phyloP scores from a whole-genome alignment of 371 early-diverging fungal species.

The Rhizopus delemar region DNA sequence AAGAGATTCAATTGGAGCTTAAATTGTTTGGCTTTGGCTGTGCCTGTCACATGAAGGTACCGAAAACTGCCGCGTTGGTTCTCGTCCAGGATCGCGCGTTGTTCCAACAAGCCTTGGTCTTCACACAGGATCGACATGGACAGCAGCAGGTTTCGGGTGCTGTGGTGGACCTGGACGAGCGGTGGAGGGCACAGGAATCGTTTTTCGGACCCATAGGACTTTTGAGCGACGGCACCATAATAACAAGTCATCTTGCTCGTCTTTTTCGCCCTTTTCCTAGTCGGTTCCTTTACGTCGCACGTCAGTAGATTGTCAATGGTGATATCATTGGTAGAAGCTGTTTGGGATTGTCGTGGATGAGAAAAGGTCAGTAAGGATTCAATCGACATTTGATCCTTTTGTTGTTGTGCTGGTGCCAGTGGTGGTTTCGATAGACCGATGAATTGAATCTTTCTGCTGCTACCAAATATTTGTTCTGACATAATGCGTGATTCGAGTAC shows the following conservation, averaged over 20 bases:
- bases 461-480: conserved; percentile 44
- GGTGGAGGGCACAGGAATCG: conserved; percentile 89
- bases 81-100: conserved; percentile 60
- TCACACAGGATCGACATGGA: conserved; percentile 70
- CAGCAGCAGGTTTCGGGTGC: conserved; percentile 37
- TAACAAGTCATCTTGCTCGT: conserved; percentile 49
- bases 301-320: conserved; percentile 20
- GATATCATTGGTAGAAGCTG: conserved; percentile 18
- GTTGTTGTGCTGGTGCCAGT: background rate
- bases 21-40: conserved; percentile 80
- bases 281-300: conserved; percentile 13
- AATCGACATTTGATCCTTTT: conserved; percentile 32
- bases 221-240: conserved; percentile 79
- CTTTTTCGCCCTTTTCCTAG: conserved; percentile 12
- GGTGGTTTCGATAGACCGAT: conserved; percentile 26
- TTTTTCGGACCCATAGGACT: conserved; percentile 89
- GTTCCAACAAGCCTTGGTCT: conserved; percentile 48
- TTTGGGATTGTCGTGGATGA: conserved; percentile 18
- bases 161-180: conserved; percentile 53
- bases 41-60: conserved; percentile 76
- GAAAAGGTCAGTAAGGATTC: conserved; percentile 26
- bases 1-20: conserved; percentile 54
- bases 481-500: conserved; percentile 39
- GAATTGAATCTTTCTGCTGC: conserved; percentile 43
- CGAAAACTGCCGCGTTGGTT: conserved; percentile 60